phyloP scores from a whole-genome alignment of 768 basidiomycete genomes.

The Kwoniella sp. region DNA sequence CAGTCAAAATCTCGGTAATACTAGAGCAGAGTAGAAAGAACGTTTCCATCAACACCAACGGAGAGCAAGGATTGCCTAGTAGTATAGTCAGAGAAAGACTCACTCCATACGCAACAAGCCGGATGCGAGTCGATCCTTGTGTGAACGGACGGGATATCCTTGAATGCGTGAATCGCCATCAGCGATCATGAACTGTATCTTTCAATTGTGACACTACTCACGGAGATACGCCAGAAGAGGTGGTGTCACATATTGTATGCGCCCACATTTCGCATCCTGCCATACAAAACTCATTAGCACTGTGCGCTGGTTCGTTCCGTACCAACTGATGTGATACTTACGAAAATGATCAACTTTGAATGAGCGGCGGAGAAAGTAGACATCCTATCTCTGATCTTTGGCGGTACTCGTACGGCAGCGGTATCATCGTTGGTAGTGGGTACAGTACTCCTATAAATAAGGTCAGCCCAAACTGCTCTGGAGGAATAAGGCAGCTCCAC shows the following conservation, averaged over 20 bases:
- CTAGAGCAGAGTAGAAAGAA: constrained; percentile 2
- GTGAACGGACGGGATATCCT: constrained; percentile 23
- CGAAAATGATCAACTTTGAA: constrained; percentile 29
- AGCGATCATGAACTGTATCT: too few species aligned
- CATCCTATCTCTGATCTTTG: constrained; percentile 23
- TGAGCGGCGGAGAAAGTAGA: constrained; percentile 27
- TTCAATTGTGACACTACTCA: constrained; percentile 9
- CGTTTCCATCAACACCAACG: neutral
- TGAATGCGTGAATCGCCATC: neutral
- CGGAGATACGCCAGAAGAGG: constrained; percentile 26
- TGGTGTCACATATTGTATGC: constrained; percentile 26
- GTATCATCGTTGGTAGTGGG: too few species aligned
- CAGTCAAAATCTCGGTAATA: constrained; percentile 21
- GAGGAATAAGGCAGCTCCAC: too few species aligned
- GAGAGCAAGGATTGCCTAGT: too few species aligned
- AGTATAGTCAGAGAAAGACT: constrained; percentile 2
- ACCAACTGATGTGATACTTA: constrained; percentile 11
- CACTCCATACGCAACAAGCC: constrained; percentile 20
- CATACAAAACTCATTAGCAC: neutral
- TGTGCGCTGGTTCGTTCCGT: constrained; percentile 2
- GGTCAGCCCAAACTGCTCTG: neutral
- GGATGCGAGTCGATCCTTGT: constrained; percentile 23
- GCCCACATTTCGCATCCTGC: constrained; percentile 16
- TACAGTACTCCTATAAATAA: too few species aligned
- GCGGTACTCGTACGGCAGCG: constrained; percentile 1